Evolutionary conservation across 169 alveolate species (phyloP).

Genomic region (Eimeria falciformis): DNA sequence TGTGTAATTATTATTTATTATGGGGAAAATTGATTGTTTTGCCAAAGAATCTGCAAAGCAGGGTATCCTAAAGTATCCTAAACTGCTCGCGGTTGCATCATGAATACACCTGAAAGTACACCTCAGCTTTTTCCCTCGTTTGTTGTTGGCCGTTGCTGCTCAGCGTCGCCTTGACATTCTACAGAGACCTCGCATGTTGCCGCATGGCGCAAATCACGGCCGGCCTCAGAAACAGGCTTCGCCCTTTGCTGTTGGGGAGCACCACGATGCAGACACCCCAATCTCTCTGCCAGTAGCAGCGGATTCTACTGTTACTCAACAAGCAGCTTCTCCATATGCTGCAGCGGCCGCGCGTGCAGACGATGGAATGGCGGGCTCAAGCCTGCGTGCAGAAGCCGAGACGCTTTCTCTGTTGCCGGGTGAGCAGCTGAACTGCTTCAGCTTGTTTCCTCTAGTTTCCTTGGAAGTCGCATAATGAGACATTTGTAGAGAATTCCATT

Average conservation of each 20-base stretch:
- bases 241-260: conserved; percentile 41
- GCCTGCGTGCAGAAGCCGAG: conserved; percentile 66
- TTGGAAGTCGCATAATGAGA: too few species aligned
- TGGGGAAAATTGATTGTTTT: too few species aligned
- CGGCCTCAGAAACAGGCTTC: conserved; percentile 41
- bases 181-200: conserved; percentile 60
- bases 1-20: too few species aligned
- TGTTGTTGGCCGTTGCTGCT: not conserved
- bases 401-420: conserved; percentile 66
- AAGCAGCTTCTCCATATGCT: conserved; percentile 15
- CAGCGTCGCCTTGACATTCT: conserved; percentile 68
- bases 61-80: too few species aligned
- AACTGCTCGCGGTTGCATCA: too few species aligned
- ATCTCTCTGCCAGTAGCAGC: not conserved
- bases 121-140: not conserved
- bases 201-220: conserved; percentile 17
- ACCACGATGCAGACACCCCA: conserved; percentile 45
- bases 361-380: conserved; percentile 71
- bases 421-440: not conserved
- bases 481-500: too few species aligned
- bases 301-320: not conserved
- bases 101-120: too few species aligned
- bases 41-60: too few species aligned
- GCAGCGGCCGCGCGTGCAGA: conserved; percentile 72
- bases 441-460: too few species aligned